A percentile compares a stretch with the other conserved stretches of the same genome.
Evolutionary conservation across 192 early-diverging fungal species (phyloP).

Genomic region (Entomortierella beljakovae): DNA sequence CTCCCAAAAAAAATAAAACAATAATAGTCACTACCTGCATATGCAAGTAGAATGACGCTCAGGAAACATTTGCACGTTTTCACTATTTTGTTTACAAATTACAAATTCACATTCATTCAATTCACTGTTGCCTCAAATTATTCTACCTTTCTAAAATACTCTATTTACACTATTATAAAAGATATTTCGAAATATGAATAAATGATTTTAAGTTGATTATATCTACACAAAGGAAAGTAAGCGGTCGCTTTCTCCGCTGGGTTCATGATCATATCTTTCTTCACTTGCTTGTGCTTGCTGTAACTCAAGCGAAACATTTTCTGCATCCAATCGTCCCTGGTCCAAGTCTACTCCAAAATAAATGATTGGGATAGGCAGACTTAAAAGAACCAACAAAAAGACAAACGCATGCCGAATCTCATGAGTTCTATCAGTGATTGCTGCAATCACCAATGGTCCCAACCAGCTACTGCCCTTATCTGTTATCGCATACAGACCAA

Average conservation of each 20-base stretch:
- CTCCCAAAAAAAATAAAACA: too few relatives aligned
- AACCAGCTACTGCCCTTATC: constrained; percentile 77
- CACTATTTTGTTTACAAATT: too few relatives aligned
- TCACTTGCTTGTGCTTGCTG: constrained; percentile 5
- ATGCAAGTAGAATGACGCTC: too few relatives aligned
- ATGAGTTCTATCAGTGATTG: constrained; percentile 63
- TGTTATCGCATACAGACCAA: constrained; percentile 71
- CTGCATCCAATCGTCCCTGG: constrained; percentile 62
- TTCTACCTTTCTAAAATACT: too few relatives aligned
- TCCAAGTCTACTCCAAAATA: constrained; percentile 58
- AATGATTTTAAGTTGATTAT: too few relatives aligned
- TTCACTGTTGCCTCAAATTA: too few relatives aligned
- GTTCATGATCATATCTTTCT: not conserved
- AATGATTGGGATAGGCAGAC: constrained; percentile 62
- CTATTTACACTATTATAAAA: too few relatives aligned
- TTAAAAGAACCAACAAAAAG: constrained; percentile 60
- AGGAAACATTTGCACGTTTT: too few relatives aligned
- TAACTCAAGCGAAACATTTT: constrained; percentile 23
- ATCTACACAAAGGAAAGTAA: constrained; percentile 9
- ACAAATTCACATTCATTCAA: too few relatives aligned
- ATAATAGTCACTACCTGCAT: too few relatives aligned
- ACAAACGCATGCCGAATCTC: constrained; percentile 63
- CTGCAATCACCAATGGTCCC: constrained; percentile 70
- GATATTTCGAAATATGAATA: too few relatives aligned
- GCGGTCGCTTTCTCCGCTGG: constrained; percentile 21